Evolutionary conservation across 2,329 filamentous ascomycete genomes (phyloP).

Genomic region (Tolypocladium amazonense): DNA sequence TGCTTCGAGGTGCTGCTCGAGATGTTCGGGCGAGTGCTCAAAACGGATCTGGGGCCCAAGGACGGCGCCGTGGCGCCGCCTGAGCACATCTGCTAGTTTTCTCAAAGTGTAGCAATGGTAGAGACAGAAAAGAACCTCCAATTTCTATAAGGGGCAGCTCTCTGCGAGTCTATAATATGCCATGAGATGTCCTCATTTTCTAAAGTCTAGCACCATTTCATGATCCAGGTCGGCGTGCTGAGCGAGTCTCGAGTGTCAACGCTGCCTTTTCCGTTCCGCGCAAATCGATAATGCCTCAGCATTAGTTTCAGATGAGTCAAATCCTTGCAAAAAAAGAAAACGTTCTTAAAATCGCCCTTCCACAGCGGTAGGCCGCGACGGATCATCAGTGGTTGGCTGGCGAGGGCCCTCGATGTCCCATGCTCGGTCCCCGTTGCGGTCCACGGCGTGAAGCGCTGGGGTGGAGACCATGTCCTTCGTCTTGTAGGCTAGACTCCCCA

Average conservation of each 20-base stretch:
- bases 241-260: not conserved
- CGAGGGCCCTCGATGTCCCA: constrained; percentile 6
- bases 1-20: constrained; percentile 89
- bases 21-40: constrained; percentile 68
- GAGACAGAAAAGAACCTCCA: too few species aligned
- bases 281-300: not conserved
- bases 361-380: not conserved
- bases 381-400: constrained; percentile 10
- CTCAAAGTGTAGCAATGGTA: too few species aligned
- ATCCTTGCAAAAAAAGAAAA: not conserved
- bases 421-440: constrained; percentile 5
- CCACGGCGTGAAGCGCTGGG: constrained; percentile 5
- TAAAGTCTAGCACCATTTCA: not conserved
- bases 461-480: constrained; percentile 7
- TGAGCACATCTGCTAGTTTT: constrained; percentile 58
- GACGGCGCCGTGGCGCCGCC: constrained; percentile 38
- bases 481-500: constrained; percentile 2
- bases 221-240: not conserved
- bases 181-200: not conserved
- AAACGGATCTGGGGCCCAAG: constrained; percentile 64
- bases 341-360: not conserved
- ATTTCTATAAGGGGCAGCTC: not conserved
- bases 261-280: not conserved
- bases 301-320: not conserved
- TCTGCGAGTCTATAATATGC: not conserved